These are phyloP conservation scores for Globisporangium apiculatum DNA, from an alignment of 352 stramenopile genomes.

Conservation along the genomic window DNA sequence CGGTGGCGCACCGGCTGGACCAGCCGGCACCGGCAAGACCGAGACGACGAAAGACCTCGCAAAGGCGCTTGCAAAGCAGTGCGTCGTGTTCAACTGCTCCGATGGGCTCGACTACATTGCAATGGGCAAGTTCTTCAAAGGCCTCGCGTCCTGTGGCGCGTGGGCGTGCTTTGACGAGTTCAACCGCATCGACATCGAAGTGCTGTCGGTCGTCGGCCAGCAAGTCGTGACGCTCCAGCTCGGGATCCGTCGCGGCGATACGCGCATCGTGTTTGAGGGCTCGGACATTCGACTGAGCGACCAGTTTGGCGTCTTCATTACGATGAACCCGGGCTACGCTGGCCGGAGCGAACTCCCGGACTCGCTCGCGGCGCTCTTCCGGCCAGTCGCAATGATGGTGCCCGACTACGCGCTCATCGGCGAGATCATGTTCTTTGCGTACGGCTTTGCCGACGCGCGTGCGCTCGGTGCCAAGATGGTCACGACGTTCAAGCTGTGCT, in stretches of 20 bases:
- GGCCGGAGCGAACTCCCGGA: slow-evolving; percentile 84
- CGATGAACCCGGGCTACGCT: slow-evolving; percentile 88
- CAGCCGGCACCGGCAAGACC: slow-evolving; percentile 92
- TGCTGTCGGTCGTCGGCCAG: slow-evolving; percentile 83
- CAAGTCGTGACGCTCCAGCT: slow-evolving; percentile 92
- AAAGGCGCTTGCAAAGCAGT: slow-evolving; percentile 93
- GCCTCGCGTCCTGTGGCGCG: slow-evolving; percentile 89
- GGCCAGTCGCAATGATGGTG: slow-evolving; percentile 90
- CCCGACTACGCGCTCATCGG: slow-evolving; percentile 87
- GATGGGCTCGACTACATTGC: slow-evolving; percentile 92
- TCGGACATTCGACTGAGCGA: slow-evolving; percentile 93
- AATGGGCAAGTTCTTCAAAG: slow-evolving; percentile 95
- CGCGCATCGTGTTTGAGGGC: slow-evolving; percentile 91
- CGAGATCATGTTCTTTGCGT: slow-evolving; percentile 90
- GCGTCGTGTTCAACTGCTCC: slow-evolving; percentile 93
- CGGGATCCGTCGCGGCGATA: slow-evolving; percentile 72
- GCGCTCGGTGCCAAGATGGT: slow-evolving; percentile 79
- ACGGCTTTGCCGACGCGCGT: slow-evolving; percentile 59
- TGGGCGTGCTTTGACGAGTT: slow-evolving; percentile 91
- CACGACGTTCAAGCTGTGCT: slow-evolving; percentile 87
- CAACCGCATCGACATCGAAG: slow-evolving; percentile 87
- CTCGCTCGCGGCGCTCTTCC: slow-evolving; percentile 80
- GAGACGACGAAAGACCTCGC: slow-evolving; percentile 94
- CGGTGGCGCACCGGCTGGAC: slow-evolving; percentile 88
- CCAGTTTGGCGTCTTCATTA: slow-evolving; percentile 89